Conservation (phyloP, 2,329 filamentous ascomycete genomes). For the Penicillium decumbens region DNA sequence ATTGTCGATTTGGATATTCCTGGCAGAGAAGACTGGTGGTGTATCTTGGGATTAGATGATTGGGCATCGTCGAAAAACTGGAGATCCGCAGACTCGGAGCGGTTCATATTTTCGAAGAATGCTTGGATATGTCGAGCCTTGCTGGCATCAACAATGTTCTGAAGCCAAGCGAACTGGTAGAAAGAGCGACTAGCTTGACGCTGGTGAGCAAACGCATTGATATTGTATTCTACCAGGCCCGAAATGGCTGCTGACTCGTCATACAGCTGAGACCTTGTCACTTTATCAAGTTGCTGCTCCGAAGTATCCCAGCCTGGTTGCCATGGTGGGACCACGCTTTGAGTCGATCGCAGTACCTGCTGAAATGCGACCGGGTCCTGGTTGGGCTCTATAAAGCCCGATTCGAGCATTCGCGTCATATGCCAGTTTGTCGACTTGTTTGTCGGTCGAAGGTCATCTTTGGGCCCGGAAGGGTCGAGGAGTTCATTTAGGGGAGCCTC, state of each 20-base stretch:
- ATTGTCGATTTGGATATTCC: constrained; percentile 46
- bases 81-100: constrained; percentile 10
- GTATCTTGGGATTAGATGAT: constrained; percentile 13
- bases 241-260: constrained; percentile 32
- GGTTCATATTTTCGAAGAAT: constrained; percentile 27
- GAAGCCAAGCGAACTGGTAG: constrained; percentile 30
- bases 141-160: constrained; percentile 34
- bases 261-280: constrained; percentile 30
- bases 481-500: constrained; percentile 20
- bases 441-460: constrained; percentile 27
- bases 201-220: constrained; percentile 24
- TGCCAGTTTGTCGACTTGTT: constrained; percentile 35
- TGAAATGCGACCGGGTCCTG: constrained; percentile 44
- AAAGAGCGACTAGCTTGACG: constrained; percentile 28
- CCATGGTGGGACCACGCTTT: constrained; percentile 33
- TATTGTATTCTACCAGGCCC: constrained; percentile 33
- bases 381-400: constrained; percentile 44
- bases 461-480: constrained; percentile 13
- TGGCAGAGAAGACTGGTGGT: constrained; percentile 31
- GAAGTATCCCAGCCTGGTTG: constrained; percentile 19
- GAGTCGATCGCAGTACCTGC: constrained; percentile 34
- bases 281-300: constrained; percentile 17
- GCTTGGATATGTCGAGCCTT: constrained; percentile 32
- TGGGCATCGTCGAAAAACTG: constrained; percentile 20
- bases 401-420: constrained; percentile 50